Evolutionary conservation across 305 asterid genomes (phyloP), one percentile per base, ranked within the genome.

Genomic region (Solanum aculeatissimum): DNA sequence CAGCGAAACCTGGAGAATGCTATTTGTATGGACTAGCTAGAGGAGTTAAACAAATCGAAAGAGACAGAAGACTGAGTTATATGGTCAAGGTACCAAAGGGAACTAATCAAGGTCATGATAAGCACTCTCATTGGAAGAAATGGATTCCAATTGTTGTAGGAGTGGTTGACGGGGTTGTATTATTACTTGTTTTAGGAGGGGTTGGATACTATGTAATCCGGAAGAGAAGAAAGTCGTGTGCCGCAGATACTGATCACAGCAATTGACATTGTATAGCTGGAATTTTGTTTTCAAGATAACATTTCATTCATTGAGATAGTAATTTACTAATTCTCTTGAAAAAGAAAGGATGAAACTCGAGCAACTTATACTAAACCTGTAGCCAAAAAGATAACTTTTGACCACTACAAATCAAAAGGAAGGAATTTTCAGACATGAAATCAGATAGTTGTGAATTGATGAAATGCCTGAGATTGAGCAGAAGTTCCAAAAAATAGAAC

Each of bases 1-100:
- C 32, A 4, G 9, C 38, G 57, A 29, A 38, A 9, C 25, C 19
- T 9, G 90, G 90, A 27, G 80, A 57, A n/a, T 95, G 98, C 82
- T 89, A 58, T 54, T 2, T 92, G 83, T 92, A 93, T 87, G 89
- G 82, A 71, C 23, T 92, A 77, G 94, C 83, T 2, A 90, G 95
- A 84, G 98, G 98, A 69, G 85, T 95, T 18, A 95, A 92, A 83
- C 87, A 91, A 86, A 89, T 92, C 42, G 92, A 82, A 18, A 85
- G 86, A 49, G 91, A 88, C 12, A 81, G 88, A 18, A 84, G 85
- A 49, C 62, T 45, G 47, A 62, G 54, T 32, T 94, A 90, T 54
- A 90, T 94, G 97, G 93, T 92, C 25, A 95, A 95, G 91, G 95
- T 90, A 54, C 87, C 92, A 18, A 87, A 85, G 74, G 95, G 91